phyloP scores from a whole-genome alignment of 2,329 filamentous ascomycete genomes.

The Monilinia fructigena region DNA sequence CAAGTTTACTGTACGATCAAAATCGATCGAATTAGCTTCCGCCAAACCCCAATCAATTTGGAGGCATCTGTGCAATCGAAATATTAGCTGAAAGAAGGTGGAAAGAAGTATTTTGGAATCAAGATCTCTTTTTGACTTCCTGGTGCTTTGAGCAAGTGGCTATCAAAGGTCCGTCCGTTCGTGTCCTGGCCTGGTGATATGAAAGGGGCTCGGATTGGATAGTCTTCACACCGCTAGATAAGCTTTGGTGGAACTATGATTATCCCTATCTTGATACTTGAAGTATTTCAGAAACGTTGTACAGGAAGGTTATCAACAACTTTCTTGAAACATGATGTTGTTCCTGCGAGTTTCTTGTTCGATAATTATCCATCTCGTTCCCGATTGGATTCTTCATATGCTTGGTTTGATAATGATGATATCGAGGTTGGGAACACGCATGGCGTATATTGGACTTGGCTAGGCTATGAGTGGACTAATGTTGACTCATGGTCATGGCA shows the following conservation, averaged over 20 bases:
- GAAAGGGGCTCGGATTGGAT: conserved; percentile 20
- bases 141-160: conserved; percentile 11
- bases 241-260: conserved; percentile 23
- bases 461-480: conserved; percentile 13
- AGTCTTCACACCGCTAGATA: conserved; percentile 22
- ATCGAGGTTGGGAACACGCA: neutral
- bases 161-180: conserved; percentile 3
- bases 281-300: conserved; percentile 16
- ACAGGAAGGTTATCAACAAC: conserved; percentile 5
- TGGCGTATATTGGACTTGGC: conserved; percentile 1
- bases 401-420: conserved; percentile 11
- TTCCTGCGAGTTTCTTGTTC: neutral
- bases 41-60: conserved; percentile 5
- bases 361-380: neutral
- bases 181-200: conserved; percentile 16
- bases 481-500: conserved; percentile 9
- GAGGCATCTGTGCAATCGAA: neutral
- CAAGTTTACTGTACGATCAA: conserved; percentile 9
- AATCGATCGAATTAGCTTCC: conserved; percentile 15
- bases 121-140: neutral
- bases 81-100: neutral
- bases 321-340: conserved; percentile 12
- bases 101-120: conserved; percentile 6
- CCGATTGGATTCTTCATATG: conserved; percentile 14
- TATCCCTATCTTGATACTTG: conserved; percentile 16